phyloP scores from a whole-genome alignment of 139 green algal genomes.

The Diplosphaera chodatii region DNA sequence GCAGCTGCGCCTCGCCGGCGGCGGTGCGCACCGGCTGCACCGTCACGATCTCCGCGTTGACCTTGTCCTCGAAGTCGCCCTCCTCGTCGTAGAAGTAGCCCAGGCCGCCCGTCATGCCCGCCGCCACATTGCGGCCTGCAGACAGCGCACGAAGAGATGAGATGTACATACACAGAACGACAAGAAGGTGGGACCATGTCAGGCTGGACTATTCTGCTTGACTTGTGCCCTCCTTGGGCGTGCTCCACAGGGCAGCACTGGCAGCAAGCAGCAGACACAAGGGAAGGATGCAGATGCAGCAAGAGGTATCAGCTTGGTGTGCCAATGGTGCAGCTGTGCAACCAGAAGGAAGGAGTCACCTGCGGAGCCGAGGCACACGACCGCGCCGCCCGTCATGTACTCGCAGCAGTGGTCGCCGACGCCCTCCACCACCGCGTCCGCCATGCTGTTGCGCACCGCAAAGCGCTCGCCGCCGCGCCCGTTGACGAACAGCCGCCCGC shows the following conservation, averaged over 20 bases:
- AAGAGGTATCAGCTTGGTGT: no score
- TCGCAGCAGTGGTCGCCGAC: constrained; percentile 98
- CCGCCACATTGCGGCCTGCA: constrained; percentile 87
- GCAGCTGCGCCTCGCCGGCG: constrained; percentile 84
- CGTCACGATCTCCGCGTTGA: constrained; percentile 96
- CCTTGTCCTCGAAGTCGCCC: constrained; percentile 81
- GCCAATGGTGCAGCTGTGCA: no score
- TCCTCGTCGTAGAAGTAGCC: constrained; percentile 96
- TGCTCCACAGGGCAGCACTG: no score
- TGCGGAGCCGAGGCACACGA: constrained; percentile 40
- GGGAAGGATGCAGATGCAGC: no score
- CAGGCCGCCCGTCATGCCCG: constrained; percentile 97
- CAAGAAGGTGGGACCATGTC: no score
- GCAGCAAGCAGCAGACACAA: no score
- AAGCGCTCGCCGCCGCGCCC: constrained; percentile 76
- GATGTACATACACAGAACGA: no score
- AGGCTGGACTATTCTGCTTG: no score
- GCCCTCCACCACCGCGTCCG: constrained; percentile 92
- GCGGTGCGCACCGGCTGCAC: constrained; percentile 83
- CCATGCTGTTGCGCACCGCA: constrained; percentile 87
- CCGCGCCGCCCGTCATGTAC: constrained; percentile 88
- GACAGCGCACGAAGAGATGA: background rate
- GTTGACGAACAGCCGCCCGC: constrained; percentile 88
- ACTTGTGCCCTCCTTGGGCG: no score
- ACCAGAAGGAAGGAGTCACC: no score